Percentiles rank a stretch among this genome's conserved stretches.
phyloP scores from a whole-genome alignment of 2,329 filamentous ascomycete species.

The Colletotrichum noveboracense region DNA sequence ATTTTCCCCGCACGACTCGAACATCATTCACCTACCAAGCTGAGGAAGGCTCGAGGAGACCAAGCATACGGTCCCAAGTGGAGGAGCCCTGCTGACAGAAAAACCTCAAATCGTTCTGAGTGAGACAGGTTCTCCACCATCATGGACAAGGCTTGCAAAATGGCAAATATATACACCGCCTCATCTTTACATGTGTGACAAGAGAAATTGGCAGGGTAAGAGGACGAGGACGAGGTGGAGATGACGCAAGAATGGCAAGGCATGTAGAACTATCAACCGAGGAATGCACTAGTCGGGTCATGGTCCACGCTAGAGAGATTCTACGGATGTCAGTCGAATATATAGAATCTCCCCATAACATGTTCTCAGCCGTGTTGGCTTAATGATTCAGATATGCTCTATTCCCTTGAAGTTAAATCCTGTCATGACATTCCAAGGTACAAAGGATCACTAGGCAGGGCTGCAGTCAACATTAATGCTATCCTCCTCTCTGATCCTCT shows the following conservation, averaged over 20 bases:
- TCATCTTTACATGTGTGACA: not conserved
- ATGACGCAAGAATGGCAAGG: not conserved
- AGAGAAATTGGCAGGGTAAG: not conserved
- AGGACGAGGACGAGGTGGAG: not conserved
- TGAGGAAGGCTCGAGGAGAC: not conserved
- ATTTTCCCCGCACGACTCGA: not conserved
- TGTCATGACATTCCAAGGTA: too few species aligned
- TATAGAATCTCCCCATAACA: too few species aligned
- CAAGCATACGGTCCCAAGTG: not conserved
- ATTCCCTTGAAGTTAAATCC: too few species aligned
- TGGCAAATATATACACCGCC: not conserved
- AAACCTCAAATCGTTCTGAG: not conserved
- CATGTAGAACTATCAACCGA: rapidly evolving
- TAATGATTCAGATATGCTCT: too few species aligned
- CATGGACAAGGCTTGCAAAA: not conserved
- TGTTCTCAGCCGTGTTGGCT: too few species aligned
- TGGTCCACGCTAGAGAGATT: too few species aligned
- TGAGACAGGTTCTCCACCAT: not conserved
- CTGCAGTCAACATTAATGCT: too few species aligned
- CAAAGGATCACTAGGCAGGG: too few species aligned
- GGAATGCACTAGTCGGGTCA: not conserved
- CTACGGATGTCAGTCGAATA: too few species aligned
- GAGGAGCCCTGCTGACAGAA: not conserved
- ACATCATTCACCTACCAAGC: not conserved
- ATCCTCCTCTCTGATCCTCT: too few species aligned